These are phyloP conservation scores for Xylaria cubensis DNA, from an alignment of 495 filamentous ascomycete species.

Conservation along the genomic window DNA sequence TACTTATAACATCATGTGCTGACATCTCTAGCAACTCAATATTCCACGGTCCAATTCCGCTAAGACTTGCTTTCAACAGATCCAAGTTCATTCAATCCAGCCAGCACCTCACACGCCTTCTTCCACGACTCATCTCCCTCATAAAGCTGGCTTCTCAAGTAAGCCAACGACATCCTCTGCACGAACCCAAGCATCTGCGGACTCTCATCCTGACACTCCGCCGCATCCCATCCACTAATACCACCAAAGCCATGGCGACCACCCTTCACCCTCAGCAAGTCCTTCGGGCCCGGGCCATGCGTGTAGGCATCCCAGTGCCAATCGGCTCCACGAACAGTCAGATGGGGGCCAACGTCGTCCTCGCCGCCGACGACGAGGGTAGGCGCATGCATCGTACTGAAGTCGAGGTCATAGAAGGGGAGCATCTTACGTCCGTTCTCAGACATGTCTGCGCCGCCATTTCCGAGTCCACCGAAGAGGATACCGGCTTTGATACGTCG, in stretches of 20 bases:
- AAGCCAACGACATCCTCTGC: constrained; percentile 51
- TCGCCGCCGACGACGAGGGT: constrained; percentile 50
- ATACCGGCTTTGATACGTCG: constrained; percentile 50
- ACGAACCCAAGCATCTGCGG: constrained; percentile 45
- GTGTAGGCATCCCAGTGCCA: constrained; percentile 52
- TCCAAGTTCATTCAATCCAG: constrained; percentile 39
- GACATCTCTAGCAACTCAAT: no score
- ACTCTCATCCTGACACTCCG: constrained; percentile 50
- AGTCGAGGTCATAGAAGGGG: constrained; percentile 45
- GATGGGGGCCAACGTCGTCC: constrained; percentile 44
- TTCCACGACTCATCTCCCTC: constrained; percentile 47
- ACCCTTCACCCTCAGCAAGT: constrained; percentile 44
- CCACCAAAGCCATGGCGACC: constrained; percentile 49
- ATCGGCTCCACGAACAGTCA: constrained; percentile 46
- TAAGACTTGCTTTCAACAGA: constrained; percentile 41
- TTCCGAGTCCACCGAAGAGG: constrained; percentile 44
- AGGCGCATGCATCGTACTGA: constrained; percentile 46
- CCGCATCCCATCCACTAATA: constrained; percentile 49
- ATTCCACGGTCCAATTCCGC: background rate
- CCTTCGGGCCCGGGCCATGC: constrained; percentile 45
- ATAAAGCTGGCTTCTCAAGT: constrained; percentile 48
- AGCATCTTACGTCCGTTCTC: constrained; percentile 34
- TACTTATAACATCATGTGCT: no score
- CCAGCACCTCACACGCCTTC: constrained; percentile 39
- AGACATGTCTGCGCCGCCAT: constrained; percentile 35